These are phyloP conservation scores for Trifolium subterraneum DNA, from an alignment of 306 rosid genomes.

Conservation along the genomic window DNA sequence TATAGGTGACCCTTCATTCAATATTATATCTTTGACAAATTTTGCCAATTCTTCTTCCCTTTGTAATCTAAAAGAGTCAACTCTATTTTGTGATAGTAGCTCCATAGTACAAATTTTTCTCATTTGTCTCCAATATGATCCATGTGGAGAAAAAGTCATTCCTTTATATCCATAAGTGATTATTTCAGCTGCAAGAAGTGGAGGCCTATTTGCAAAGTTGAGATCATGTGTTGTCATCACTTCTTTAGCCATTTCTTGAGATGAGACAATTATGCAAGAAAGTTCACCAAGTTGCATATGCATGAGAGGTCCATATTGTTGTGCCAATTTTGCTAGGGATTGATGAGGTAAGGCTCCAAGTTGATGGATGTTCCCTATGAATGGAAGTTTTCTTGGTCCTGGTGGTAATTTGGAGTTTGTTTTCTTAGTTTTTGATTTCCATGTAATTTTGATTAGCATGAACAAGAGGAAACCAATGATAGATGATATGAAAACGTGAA, in stretches of 20 bases:
- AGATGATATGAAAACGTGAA: not conserved
- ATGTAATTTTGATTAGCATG: not conserved
- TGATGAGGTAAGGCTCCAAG: constrained; percentile 29
- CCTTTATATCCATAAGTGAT: constrained; percentile 11
- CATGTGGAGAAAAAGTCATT: constrained; percentile 12
- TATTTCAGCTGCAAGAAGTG: constrained; percentile 16
- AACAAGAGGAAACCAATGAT: constrained; percentile 3
- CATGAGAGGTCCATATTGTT: constrained; percentile 5
- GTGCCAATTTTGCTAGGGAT: not conserved
- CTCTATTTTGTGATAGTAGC: not conserved
- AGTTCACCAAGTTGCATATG: constrained; percentile 1
- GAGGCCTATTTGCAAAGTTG: constrained; percentile 8
- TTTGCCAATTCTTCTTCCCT: not conserved
- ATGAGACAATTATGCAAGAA: constrained; percentile 1
- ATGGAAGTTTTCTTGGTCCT: constrained; percentile 39
- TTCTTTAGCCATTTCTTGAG: constrained; percentile 4
- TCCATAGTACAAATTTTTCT: constrained; percentile 4
- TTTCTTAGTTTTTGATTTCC: not conserved
- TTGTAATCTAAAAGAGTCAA: not conserved
- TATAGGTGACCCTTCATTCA: constrained; percentile 7
- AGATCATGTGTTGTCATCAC: constrained; percentile 1
- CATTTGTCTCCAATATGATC: constrained; percentile 11
- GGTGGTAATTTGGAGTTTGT: constrained; percentile 27
- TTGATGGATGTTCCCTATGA: constrained; percentile 37
- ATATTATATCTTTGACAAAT: constrained; percentile 1